phyloP scores from a whole-genome alignment of 2,329 filamentous ascomycete species.

The Cladophialophora exuberans region DNA sequence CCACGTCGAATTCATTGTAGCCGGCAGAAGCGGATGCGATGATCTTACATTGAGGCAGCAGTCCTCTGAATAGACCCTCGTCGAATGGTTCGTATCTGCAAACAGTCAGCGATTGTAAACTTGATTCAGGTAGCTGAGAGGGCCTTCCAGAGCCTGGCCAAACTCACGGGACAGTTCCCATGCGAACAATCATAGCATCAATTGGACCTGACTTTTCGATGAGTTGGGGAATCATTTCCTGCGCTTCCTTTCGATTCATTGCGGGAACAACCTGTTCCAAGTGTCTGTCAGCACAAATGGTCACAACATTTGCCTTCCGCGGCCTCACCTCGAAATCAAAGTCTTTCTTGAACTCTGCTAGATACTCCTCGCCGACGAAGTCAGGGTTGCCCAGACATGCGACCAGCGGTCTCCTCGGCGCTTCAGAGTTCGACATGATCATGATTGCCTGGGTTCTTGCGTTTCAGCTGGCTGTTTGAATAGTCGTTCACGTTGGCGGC shows the following conservation, averaged over 20 bases:
- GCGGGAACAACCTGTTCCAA: constrained; percentile 39
- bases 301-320: not conserved
- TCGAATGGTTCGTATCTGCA: constrained; percentile 57
- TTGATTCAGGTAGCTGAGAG: too few relatives aligned
- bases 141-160: too few relatives aligned
- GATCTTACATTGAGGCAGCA: constrained; percentile 50
- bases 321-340: constrained; percentile 29
- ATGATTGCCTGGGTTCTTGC: not conserved
- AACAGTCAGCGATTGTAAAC: too few relatives aligned
- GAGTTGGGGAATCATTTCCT: constrained; percentile 41
- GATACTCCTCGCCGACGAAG: constrained; percentile 45
- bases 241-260: constrained; percentile 42
- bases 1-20: constrained; percentile 67
- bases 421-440: not conserved
- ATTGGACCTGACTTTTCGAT: constrained; percentile 40
- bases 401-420: constrained; percentile 43
- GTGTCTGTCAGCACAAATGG: not conserved
- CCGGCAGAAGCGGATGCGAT: constrained; percentile 48
- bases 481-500: not conserved
- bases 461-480: not conserved
- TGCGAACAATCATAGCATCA: constrained; percentile 54
- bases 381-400: constrained; percentile 48
- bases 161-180: too few relatives aligned
- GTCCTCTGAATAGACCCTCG: constrained; percentile 45
- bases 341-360: constrained; percentile 38